phyloP scores from a whole-genome alignment of 495 filamentous ascomycete genomes.

The Aeminium ludgeri region DNA sequence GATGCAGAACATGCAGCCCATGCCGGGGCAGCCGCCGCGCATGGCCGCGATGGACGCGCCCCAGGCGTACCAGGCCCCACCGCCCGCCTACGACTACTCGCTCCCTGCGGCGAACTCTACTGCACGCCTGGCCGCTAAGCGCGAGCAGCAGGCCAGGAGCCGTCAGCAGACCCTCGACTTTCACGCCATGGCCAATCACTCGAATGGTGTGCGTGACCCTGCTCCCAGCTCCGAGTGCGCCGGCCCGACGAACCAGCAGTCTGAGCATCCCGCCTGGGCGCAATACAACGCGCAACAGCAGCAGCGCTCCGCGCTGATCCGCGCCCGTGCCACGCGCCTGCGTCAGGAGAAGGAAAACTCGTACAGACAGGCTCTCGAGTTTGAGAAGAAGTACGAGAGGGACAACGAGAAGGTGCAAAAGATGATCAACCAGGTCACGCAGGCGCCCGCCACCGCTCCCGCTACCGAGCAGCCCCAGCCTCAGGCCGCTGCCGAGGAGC shows the following conservation, averaged over 20 bases:
- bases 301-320: too few species aligned
- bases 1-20: background rate
- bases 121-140: constrained; percentile 7
- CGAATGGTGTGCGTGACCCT: constrained; percentile 1
- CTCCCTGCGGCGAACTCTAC: background rate
- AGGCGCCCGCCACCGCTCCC: background rate
- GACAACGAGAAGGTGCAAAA: constrained; percentile 10
- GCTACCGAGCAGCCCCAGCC: constrained; percentile 5
- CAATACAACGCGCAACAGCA: too few species aligned
- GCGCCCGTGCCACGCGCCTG: too few species aligned
- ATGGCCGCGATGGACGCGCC: too few species aligned
- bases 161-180: constrained; percentile 5
- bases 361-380: too few species aligned
- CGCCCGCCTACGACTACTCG: constrained; percentile 6
- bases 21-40: background rate
- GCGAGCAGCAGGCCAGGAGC: constrained; percentile 13
- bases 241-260: too few species aligned
- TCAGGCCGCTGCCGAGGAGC: too few species aligned
- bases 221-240: background rate
- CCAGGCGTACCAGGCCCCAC: background rate
- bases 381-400: constrained; percentile 15
- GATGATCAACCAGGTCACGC: constrained; percentile 9
- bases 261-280: too few species aligned
- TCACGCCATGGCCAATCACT: too few species aligned
- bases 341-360: too few species aligned